Conservation (phyloP, 2,329 filamentous ascomycete species). For the Cytospora mali region DNA sequence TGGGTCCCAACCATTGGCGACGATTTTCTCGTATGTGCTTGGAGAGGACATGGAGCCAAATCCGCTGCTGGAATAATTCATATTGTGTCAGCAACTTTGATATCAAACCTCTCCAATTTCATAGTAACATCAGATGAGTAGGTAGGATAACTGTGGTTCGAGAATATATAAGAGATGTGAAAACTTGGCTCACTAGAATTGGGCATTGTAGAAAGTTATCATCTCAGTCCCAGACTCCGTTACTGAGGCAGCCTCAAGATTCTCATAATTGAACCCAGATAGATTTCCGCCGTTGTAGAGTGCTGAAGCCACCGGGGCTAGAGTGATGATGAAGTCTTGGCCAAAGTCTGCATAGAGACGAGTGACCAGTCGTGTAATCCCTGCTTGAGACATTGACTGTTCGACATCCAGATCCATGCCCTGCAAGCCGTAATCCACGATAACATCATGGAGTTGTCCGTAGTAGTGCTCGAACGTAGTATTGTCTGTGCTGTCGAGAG, state of each 20-base stretch:
- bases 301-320: slow-evolving; percentile 81
- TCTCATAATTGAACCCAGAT: slow-evolving; percentile 79
- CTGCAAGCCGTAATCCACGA: slow-evolving; percentile 64
- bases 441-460: slow-evolving; percentile 64
- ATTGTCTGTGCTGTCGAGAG: slow-evolving; percentile 55
- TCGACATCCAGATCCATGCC: slow-evolving; percentile 81
- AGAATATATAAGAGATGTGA: too few relatives aligned
- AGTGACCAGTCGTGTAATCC: slow-evolving; percentile 68
- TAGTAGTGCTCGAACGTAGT: slow-evolving; percentile 76
- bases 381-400: slow-evolving; percentile 69
- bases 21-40: slow-evolving; percentile 52
- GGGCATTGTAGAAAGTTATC: slow-evolving; percentile 85
- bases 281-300: slow-evolving; percentile 61
- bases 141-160: too few relatives aligned
- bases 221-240: slow-evolving; percentile 39
- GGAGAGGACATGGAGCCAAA: slow-evolving; percentile 65
- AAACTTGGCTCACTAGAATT: slow-evolving; percentile 41
- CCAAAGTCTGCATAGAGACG: slow-evolving; percentile 71
- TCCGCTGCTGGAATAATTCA: slow-evolving; percentile 87
- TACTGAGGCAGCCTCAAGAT: slow-evolving; percentile 69
- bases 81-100: too few relatives aligned
- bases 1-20: slow-evolving; percentile 69
- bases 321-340: slow-evolving; percentile 70
- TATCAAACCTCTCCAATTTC: too few relatives aligned
- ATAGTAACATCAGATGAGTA: too few relatives aligned